phyloP scores from a whole-genome alignment of 1,139 yeast genomes.

The Pichia sp. region DNA sequence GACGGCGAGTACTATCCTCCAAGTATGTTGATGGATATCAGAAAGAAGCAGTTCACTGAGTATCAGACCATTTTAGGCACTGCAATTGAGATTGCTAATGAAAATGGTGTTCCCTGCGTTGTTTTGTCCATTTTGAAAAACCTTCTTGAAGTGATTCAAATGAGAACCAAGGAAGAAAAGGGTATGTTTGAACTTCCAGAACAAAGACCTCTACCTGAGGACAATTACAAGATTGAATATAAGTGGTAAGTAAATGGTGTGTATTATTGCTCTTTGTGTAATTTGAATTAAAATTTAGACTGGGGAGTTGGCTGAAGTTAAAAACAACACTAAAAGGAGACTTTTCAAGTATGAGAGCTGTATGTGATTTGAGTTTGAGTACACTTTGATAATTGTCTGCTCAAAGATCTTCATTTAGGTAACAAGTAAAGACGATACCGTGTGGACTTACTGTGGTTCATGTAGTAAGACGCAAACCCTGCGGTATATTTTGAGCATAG shows the following conservation, averaged over 20 bases:
- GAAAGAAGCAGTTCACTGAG: constrained; percentile 65
- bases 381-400: no score
- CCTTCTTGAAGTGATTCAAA: constrained; percentile 52
- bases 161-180: constrained; percentile 45
- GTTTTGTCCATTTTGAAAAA: constrained; percentile 47
- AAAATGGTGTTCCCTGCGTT: constrained; percentile 51
- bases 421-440: no score
- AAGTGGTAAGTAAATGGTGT: background rate
- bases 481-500: no score
- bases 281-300: no score
- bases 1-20: constrained; percentile 18
- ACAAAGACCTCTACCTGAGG: constrained; percentile 27
- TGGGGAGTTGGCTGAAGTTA: no score
- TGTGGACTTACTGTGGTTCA: no score
- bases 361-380: no score
- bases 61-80: constrained; percentile 66
- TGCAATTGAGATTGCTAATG: constrained; percentile 53
- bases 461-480: no score
- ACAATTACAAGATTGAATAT: constrained; percentile 16
- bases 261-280: no score
- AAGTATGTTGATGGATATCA: constrained; percentile 44
- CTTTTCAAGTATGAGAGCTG: no score
- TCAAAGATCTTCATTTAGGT: no score
- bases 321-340: no score
- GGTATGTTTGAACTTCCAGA: constrained; percentile 39